Percentiles rank a stretch among this genome's conserved stretches.
phyloP scores from a whole-genome alignment of 148 eudicot species.

The Persicaria maculosa region DNA sequence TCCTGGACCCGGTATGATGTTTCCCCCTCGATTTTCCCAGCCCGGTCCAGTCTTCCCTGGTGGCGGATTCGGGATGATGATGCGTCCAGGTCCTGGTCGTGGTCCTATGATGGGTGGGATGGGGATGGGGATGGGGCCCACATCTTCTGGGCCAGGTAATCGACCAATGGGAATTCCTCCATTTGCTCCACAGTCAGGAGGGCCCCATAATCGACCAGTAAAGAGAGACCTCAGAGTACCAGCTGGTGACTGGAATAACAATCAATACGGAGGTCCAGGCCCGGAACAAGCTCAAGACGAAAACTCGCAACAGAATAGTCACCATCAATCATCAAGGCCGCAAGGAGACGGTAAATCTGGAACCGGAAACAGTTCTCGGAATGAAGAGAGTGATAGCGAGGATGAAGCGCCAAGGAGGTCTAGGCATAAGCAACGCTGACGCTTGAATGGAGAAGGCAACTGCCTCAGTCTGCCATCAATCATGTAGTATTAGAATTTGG shows the following conservation, averaged over 20 bases:
- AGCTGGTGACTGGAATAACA: constrained; percentile 44
- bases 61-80: constrained; percentile 89
- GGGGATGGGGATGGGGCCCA: constrained; percentile 32
- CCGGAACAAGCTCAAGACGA: constrained; percentile 48
- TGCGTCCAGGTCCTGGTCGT: constrained; percentile 62
- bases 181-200: constrained; percentile 40
- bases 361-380: constrained; percentile 35
- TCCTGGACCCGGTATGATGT: constrained; percentile 72
- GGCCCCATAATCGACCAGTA: constrained; percentile 29
- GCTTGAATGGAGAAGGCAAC: not conserved
- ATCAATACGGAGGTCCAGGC: constrained; percentile 27
- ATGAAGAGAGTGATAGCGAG: constrained; percentile 91
- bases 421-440: constrained; percentile 79
- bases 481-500: too few species aligned
- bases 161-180: constrained; percentile 58
- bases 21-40: constrained; percentile 57
- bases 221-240: constrained; percentile 53
- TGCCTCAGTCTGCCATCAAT: too few species aligned
- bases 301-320: constrained; percentile 26
- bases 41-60: constrained; percentile 43
- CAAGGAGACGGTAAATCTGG: constrained; percentile 45
- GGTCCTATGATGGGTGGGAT: constrained; percentile 75
- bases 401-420: constrained; percentile 96
- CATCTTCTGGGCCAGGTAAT: constrained; percentile 37
- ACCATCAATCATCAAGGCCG: constrained; percentile 27